Evolutionary conservation across 2,329 filamentous ascomycete genomes (phyloP).

Genomic region (Xylaria sp.): DNA sequence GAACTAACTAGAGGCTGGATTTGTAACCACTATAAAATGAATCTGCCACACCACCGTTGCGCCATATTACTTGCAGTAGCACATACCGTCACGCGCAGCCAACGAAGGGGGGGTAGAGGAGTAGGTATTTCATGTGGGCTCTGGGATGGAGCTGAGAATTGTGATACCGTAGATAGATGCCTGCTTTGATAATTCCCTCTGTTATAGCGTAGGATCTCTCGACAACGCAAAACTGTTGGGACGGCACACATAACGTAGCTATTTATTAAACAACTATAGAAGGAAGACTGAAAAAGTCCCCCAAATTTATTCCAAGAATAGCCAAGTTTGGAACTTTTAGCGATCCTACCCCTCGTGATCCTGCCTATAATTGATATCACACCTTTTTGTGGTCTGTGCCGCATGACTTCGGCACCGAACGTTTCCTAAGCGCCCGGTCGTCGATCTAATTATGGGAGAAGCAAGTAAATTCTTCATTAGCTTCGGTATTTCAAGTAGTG

Average conservation of each 20-base stretch:
- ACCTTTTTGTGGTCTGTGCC: conserved; percentile 21
- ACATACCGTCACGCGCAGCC: conserved; percentile 31
- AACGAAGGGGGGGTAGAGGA: conserved; percentile 3
- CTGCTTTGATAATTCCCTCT: conserved; percentile 12
- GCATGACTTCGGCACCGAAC: conserved; percentile 30
- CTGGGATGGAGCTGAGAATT: conserved; percentile 5
- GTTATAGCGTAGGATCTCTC: conserved; percentile 25
- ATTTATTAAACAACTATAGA: neutral
- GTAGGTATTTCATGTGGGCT: neutral
- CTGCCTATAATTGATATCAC: conserved; percentile 22
- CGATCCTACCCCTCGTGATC: conserved; percentile 34
- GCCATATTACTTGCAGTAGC: conserved; percentile 37
- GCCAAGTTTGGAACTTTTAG: conserved; percentile 3
- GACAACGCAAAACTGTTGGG: neutral
- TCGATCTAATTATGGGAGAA: conserved; percentile 30
- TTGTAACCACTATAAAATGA: conserved; percentile 9
- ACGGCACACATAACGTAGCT: neutral
- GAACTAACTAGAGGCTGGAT: neutral
- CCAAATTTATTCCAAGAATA: conserved; percentile 30
- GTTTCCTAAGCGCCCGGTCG: conserved; percentile 23
- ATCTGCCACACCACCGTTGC: conserved; percentile 30
- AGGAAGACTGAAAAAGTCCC: neutral
- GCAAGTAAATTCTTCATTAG: conserved; percentile 1
- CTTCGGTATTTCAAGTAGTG: conserved; percentile 4
- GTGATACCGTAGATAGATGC: conserved; percentile 11